Base-by-base conservation (phyloP, 768 basidiomycete genomes). In the Suillus plorans region DNA sequence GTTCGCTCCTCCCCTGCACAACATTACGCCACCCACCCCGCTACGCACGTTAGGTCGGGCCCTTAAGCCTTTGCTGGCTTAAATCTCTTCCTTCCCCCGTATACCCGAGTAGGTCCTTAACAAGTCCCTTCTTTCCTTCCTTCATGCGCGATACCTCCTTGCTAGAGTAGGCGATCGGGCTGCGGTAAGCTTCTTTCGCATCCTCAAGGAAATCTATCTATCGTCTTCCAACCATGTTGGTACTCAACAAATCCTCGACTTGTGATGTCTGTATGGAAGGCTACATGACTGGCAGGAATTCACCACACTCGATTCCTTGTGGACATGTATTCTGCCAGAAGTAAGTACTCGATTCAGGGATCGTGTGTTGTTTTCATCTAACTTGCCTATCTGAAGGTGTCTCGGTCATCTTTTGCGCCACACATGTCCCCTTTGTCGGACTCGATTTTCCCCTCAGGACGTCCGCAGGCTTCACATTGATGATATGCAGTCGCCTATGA, bases 241-340 rank as follows among this genome's bases (percentile, higher is more conserved):
- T 83, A 74, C 73, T 90, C 73, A 84, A 85, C 70, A 72, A 84
- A 66, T 83, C 82, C 70, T 91, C 90, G 70, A 79, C 80, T 57
- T 92, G 90, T 82, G 90, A 92, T 77, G 84, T 92, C 71, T 92
- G 91, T 77, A 81, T 88, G 69, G 90, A 92, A 69, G 75, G 77
- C 39, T 91, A 88, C 72, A 80, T 80, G 59, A 73, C 73, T 61
- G 84, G 84, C 59, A 68, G 68, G 57, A 87, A 85, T 72, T 80
- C 82, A 9, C 89, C 90, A 60, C 85, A 87, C 70, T 82, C 85
- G 58, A 89, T 91, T 69, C 65, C 80, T 57, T 92, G 91, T 66
- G 91, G 91, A 18, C 90, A 92, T 72, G 84, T 87, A 63, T 90
- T 90, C 76, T 92, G 88, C 69, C 76, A 77, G 66, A 76, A 66